Evolutionary conservation across 2,329 filamentous ascomycete genomes (phyloP).

Genomic region (Aspergillus proliferans): DNA sequence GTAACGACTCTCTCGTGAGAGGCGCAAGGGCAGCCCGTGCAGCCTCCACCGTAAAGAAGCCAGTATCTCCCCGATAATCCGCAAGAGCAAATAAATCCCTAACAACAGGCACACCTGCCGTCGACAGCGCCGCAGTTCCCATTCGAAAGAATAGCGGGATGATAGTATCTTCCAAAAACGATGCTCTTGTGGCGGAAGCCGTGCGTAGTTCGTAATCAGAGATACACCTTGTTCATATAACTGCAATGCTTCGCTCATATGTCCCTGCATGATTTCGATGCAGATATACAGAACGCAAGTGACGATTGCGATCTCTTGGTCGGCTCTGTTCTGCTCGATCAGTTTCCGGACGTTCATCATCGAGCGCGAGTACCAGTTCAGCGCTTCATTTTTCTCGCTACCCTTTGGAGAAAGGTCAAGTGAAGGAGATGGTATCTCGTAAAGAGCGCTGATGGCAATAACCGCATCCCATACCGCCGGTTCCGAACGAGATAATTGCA

Average conservation of each 20-base stretch:
- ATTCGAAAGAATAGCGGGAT: slow-evolving; percentile 24
- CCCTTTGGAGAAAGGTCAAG: slow-evolving; percentile 14
- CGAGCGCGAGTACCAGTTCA: slow-evolving; percentile 29
- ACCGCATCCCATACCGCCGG: slow-evolving; percentile 36
- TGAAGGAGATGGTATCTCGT: slow-evolving; percentile 17
- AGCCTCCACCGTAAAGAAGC: slow-evolving; percentile 4
- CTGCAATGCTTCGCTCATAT: slow-evolving; percentile 16
- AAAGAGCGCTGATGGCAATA: slow-evolving; percentile 31
- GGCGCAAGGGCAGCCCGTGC: slow-evolving; percentile 7
- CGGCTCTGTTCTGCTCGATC: slow-evolving; percentile 16
- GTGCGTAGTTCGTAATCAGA: slow-evolving; percentile 18
- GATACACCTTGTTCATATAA: slow-evolving; percentile 21
- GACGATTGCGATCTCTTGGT: slow-evolving; percentile 23
- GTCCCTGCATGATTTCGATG: slow-evolving; percentile 23
- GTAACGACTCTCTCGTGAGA: slow-evolving; percentile 6
- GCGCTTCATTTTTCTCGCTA: slow-evolving; percentile 5
- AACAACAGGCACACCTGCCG: slow-evolving; percentile 1
- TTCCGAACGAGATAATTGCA: slow-evolving; percentile 29
- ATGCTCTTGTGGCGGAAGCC: slow-evolving; percentile 10
- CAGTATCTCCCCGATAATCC: slow-evolving; percentile 1
- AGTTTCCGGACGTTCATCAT: slow-evolving; percentile 18
- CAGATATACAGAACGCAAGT: slow-evolving; percentile 30
- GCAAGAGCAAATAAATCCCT: slow-evolving; percentile 5
- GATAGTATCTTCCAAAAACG: slow-evolving; percentile 21
- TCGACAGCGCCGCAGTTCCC: slow-evolving; percentile 11